These are phyloP conservation scores for Spirogloea muscicola DNA, from an alignment of 139 green algal genomes.

Conservation along the genomic window DNA sequence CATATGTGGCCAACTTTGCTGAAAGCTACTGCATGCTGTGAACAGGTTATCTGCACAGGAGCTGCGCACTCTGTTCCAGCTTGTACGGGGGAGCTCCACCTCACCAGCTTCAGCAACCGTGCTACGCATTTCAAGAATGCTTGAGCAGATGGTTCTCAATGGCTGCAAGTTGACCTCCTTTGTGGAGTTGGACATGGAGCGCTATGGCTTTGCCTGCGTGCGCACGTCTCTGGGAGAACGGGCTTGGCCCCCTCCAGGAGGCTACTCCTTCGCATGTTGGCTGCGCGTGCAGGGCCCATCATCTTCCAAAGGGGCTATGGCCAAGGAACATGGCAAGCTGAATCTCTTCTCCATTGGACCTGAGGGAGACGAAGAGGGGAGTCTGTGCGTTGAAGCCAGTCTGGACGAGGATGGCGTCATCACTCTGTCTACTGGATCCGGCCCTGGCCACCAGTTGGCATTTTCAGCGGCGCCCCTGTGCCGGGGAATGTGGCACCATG, in stretches of 20 bases:
- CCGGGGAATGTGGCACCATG: slow-evolving; percentile 27
- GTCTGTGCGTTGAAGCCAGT: not conserved
- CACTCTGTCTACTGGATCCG: slow-evolving; percentile 4
- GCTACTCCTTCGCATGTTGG: slow-evolving; percentile 42
- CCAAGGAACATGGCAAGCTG: too few relatives aligned
- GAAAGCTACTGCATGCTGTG: too few relatives aligned
- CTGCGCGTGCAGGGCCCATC: slow-evolving; percentile 14
- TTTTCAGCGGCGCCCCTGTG: slow-evolving; percentile 12
- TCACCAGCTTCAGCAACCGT: too few relatives aligned
- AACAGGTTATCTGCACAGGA: slow-evolving; percentile 20
- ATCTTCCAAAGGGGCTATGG: too few relatives aligned
- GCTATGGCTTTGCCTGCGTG: slow-evolving; percentile 4
- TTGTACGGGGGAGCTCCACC: too few relatives aligned
- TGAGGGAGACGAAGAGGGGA: slow-evolving; percentile 1
- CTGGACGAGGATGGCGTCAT: slow-evolving; percentile 7
- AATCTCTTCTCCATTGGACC: too few relatives aligned
- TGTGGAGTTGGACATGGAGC: too few relatives aligned
- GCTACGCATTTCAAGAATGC: too few relatives aligned
- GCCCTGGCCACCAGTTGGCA: not conserved
- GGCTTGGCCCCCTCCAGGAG: slow-evolving; percentile 28
- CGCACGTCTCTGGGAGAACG: slow-evolving; percentile 13
- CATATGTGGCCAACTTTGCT: too few relatives aligned
- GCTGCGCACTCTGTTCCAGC: too few relatives aligned
- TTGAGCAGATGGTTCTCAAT: too few relatives aligned
- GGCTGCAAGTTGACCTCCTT: too few relatives aligned